A percentile compares a stretch with the other conserved stretches of the same genome.
Evolutionary conservation across 148 eudicot species (phyloP).

Genomic region (Chenopodium quinoa): DNA sequence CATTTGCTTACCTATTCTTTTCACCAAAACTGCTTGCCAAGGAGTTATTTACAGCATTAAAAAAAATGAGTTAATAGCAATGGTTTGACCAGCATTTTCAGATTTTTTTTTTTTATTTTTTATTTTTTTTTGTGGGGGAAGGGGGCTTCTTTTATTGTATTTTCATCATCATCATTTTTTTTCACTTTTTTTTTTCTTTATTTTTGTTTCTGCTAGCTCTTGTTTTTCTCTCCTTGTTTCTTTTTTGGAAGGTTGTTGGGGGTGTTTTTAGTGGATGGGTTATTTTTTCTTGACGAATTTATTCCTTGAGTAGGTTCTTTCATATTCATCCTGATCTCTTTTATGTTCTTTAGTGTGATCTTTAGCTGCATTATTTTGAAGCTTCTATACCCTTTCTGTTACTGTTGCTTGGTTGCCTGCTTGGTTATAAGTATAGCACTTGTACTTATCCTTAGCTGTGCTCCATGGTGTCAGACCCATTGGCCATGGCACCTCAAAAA

Average conservation of each 20-base stretch:
- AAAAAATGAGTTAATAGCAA: too few species aligned
- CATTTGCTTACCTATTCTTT: too few species aligned
- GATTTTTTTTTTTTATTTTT: too few species aligned
- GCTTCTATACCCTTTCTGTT: neutral
- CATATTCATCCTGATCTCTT: too few species aligned
- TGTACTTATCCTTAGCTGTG: neutral
- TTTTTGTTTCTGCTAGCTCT: neutral
- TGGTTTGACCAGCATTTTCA: too few species aligned
- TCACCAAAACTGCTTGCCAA: too few species aligned
- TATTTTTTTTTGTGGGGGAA: too few species aligned
- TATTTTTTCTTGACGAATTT: neutral
- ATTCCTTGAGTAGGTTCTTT: neutral
- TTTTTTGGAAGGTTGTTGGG: neutral
- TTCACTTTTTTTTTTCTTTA: neutral
- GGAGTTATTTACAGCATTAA: too few species aligned
- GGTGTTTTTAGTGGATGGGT: neutral
- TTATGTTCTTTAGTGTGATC: neutral
- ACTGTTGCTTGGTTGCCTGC: neutral
- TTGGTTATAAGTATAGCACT: neutral
- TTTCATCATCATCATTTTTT: neutral
- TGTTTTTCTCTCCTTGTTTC: neutral
- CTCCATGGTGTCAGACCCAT: conserved; percentile 62
- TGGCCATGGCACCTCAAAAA: conserved; percentile 89
- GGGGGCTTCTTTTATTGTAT: neutral
- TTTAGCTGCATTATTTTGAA: conserved; percentile 8